Percentiles rank a stretch among this genome's conserved stretches.
phyloP scores from a whole-genome alignment of 1,284 basidiomycete genomes.

The Rhizoctonia solani region DNA sequence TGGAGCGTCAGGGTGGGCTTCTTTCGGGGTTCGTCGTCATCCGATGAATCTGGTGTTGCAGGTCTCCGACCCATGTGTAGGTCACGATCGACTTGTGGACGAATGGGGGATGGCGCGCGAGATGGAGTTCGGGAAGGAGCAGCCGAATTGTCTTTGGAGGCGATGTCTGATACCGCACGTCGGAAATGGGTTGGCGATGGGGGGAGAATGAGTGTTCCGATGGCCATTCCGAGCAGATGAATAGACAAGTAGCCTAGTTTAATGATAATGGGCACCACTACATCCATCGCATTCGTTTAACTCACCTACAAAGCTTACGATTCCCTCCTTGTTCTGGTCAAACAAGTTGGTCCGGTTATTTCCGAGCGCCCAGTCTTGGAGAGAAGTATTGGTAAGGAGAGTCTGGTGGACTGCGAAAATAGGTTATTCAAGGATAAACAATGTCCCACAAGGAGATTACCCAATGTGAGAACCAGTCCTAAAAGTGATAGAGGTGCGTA shows the following conservation, averaged over 20 bases:
- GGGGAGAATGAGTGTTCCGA: slow-evolving; percentile 81
- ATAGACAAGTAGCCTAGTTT: slow-evolving; percentile 83
- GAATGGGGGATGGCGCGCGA: slow-evolving; percentile 14
- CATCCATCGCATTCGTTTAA: neutral
- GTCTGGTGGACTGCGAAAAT: slow-evolving; percentile 66
- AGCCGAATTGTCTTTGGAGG: neutral
- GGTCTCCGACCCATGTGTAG: slow-evolving; percentile 12
- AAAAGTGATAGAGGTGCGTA: slow-evolving; percentile 64
- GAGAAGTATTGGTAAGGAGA: slow-evolving; percentile 56
- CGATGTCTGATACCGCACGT: slow-evolving; percentile 42
- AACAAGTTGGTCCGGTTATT: slow-evolving; percentile 65
- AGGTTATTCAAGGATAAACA: neutral
- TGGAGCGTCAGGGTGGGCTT: neutral
- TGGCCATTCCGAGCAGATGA: slow-evolving; percentile 82
- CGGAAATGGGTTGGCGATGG: slow-evolving; percentile 74
- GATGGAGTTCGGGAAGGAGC: slow-evolving; percentile 16
- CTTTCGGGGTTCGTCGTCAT: slow-evolving; percentile 18
- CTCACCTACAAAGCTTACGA: slow-evolving; percentile 77
- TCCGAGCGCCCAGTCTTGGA: slow-evolving; percentile 68
- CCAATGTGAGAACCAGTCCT: slow-evolving; percentile 63
- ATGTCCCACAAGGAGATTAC: slow-evolving; percentile 50
- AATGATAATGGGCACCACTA: slow-evolving; percentile 6
- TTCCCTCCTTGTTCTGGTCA: slow-evolving; percentile 90
- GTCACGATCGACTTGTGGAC: slow-evolving; percentile 12
- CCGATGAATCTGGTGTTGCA: slow-evolving; percentile 19